Evolutionary conservation across 805 yeast genomes (phyloP).

Genomic region (Vanderwaltozyma tropicalis): DNA sequence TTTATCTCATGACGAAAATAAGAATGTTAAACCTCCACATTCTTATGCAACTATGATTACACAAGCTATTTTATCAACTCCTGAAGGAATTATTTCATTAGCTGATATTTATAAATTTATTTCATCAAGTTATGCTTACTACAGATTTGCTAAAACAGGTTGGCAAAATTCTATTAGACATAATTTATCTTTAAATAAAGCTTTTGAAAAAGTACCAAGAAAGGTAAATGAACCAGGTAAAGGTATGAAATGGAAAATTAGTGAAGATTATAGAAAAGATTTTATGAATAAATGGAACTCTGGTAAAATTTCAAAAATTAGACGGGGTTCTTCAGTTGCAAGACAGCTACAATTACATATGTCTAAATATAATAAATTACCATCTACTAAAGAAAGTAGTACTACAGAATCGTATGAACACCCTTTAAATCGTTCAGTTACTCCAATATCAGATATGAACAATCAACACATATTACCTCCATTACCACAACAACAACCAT

Average conservation of each 20-base stretch:
- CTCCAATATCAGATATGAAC: background rate
- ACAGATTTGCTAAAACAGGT: conserved; percentile 84
- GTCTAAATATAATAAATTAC: conserved; percentile 35
- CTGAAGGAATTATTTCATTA: conserved; percentile 78
- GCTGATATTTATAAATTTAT: conserved; percentile 93
- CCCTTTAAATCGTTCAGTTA: background rate
- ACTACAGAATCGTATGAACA: too few relatives aligned
- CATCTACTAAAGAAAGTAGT: conserved; percentile 12
- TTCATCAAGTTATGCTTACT: conserved; percentile 76
- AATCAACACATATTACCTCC: background rate
- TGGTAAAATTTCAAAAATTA: conserved; percentile 62
- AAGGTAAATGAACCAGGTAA: conserved; percentile 95
- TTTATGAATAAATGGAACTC: conserved; percentile 69
- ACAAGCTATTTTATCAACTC: conserved; percentile 83
- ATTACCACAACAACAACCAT: background rate
- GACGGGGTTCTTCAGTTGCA: conserved; percentile 74
- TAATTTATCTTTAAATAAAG: conserved; percentile 86
- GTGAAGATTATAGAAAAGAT: conserved; percentile 74
- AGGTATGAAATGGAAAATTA: conserved; percentile 98
- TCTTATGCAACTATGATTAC: conserved; percentile 98
- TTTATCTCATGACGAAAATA: conserved; percentile 80
- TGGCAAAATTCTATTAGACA: conserved; percentile 99
- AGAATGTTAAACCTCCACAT: conserved; percentile 88
- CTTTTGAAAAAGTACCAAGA: conserved; percentile 95
- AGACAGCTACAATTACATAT: conserved; percentile 70